A percentile compares a stretch with the other conserved stretches of the same genome.
Conservation (phyloP, 2,329 filamentous ascomycete genomes). For the Beauveria pseudobassiana region DNA sequence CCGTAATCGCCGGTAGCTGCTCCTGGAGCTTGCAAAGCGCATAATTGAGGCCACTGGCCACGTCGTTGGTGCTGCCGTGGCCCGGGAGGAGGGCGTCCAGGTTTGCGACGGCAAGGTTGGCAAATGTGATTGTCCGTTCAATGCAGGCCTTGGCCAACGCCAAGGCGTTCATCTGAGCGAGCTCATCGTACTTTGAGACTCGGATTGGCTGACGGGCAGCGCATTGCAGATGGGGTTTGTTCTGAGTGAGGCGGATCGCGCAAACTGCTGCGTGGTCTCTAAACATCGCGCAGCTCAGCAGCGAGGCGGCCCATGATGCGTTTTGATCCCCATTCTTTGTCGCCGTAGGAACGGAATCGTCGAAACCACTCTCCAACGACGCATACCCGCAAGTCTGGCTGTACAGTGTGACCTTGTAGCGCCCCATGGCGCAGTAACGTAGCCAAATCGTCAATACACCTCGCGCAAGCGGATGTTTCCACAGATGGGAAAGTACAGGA, state of each 20-base stretch:
- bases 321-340: not conserved
- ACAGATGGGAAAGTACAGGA: too few relatives aligned
- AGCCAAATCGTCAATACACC: not conserved
- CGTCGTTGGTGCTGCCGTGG: not conserved
- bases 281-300: not conserved
- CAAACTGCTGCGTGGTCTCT: not conserved
- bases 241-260: not conserved
- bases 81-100: not conserved
- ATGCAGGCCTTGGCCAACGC: not conserved
- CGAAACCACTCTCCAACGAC: not conserved
- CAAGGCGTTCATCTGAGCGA: rapidly evolving
- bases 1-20: not conserved
- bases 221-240: too few relatives aligned
- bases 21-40: not conserved
- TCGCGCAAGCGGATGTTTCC: too few relatives aligned
- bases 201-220: not conserved
- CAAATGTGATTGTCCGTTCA: not conserved
- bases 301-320: not conserved
- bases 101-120: not conserved
- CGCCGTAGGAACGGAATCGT: not conserved
- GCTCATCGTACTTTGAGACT: rapidly evolving
- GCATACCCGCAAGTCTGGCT: not conserved
- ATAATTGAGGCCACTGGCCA: not conserved
- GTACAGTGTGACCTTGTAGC: not conserved
- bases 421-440: not conserved